A percentile compares a stretch with the other conserved stretches of the same genome.
These are phyloP conservation scores for Lecanicillium sp. DNA, from an alignment of 2,329 filamentous ascomycete species.

Conservation along the genomic window DNA sequence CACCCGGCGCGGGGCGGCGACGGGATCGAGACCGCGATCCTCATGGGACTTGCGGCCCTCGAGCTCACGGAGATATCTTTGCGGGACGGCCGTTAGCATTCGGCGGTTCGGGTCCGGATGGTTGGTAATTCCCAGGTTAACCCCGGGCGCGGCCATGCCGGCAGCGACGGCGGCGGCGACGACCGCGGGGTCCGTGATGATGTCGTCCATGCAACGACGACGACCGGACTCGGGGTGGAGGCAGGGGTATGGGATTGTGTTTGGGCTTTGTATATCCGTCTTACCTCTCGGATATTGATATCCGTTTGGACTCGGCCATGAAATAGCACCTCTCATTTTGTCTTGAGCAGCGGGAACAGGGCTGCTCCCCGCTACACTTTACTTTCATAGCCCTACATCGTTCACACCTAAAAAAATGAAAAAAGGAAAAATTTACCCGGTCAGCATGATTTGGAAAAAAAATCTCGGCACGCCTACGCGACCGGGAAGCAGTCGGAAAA, in stretches of 20 bases:
- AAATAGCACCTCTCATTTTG: conserved; percentile 20
- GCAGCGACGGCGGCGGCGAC: neutral
- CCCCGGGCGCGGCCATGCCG: neutral
- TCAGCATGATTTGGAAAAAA: conserved; percentile 1
- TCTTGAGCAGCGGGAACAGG: conserved; percentile 18
- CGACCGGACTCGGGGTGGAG: no score
- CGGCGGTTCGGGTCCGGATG: neutral
- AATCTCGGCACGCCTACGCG: neutral
- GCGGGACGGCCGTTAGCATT: neutral
- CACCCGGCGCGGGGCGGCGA: conserved; percentile 9
- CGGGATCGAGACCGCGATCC: conserved; percentile 5
- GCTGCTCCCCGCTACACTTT: conserved; percentile 20
- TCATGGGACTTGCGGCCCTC: conserved; percentile 10
- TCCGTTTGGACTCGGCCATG: conserved; percentile 18
- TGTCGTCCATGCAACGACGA: no score
- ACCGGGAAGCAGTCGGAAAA: conserved; percentile 3
- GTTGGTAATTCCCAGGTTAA: neutral
- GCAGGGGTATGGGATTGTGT: no score
- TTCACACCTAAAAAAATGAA: conserved; percentile 23
- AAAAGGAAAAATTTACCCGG: neutral
- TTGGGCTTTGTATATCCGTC: neutral
- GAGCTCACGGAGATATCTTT: conserved; percentile 14
- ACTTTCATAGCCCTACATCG: conserved; percentile 21
- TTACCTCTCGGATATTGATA: conserved; percentile 20
- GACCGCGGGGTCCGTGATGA: neutral